Conservation (phyloP, 2,329 filamentous ascomycete genomes). For the Neobulgaria alba region DNA sequence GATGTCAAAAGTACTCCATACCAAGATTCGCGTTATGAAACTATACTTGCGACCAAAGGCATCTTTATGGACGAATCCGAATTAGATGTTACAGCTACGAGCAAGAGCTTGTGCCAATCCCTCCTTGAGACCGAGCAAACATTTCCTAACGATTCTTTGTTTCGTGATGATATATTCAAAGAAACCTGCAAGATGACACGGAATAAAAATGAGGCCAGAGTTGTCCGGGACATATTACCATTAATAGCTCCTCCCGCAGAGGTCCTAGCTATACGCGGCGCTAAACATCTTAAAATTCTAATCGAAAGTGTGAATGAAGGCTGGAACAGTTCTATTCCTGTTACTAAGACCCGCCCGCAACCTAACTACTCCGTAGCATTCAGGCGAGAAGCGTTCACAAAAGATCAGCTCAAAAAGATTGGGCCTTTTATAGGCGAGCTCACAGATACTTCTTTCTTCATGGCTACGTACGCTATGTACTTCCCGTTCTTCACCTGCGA, state of each 20-base stretch:
- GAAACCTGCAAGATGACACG: not conserved
- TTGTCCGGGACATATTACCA: conserved; percentile 2
- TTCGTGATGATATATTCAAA: not conserved
- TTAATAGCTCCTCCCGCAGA: conserved; percentile 1
- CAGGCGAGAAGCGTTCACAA: conserved; percentile 10
- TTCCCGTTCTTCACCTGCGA: conserved; percentile 42
- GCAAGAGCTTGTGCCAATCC: conserved; percentile 25
- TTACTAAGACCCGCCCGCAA: conserved; percentile 32
- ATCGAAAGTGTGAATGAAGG: conserved; percentile 34
- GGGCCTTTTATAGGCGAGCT: conserved; percentile 1
- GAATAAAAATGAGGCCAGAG: conserved; percentile 1
- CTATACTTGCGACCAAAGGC: conserved; percentile 32
- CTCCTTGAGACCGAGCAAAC: conserved; percentile 27
- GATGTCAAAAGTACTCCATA: conserved; percentile 34
- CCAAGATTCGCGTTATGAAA: conserved; percentile 29
- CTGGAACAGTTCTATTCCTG: conserved; percentile 34
- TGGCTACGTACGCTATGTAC: conserved; percentile 38
- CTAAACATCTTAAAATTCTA: conserved; percentile 26
- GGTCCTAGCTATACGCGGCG: not conserved
- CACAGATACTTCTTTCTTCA: conserved; percentile 29
- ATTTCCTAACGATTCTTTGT: not conserved
- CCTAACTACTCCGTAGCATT: conserved; percentile 38
- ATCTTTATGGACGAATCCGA: conserved; percentile 33
- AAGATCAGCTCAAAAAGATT: conserved; percentile 1
- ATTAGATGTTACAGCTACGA: conserved; percentile 27